Conservation (phyloP, 371 early-diverging fungal genomes). For the Mucor sp. region DNA sequence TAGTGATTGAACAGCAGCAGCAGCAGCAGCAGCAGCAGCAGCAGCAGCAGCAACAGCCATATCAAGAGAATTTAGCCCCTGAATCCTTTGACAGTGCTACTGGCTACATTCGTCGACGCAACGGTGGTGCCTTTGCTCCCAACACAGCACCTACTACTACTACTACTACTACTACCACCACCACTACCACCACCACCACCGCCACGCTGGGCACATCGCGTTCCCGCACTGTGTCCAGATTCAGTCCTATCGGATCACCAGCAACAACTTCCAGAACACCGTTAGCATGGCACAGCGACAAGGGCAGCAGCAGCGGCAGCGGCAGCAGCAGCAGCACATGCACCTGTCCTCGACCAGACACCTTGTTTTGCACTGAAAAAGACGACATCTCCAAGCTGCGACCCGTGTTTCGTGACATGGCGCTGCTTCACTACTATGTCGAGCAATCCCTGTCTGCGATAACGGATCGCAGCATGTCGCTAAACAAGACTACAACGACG, state of each 20-base stretch:
- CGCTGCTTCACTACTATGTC: constrained; percentile 45
- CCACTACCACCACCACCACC: too few relatives aligned
- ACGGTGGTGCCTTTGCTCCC: neutral
- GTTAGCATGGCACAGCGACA: constrained; percentile 23
- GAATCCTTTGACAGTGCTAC: neutral
- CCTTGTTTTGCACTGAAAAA: constrained; percentile 27
- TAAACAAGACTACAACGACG: constrained; percentile 37
- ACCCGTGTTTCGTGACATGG: constrained; percentile 26
- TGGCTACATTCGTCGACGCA: neutral
- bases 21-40: constrained; percentile 9
- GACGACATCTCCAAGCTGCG: constrained; percentile 26
- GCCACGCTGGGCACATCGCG: neutral
- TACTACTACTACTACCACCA: too few relatives aligned
- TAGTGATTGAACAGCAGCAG: neutral
- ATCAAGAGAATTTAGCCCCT: neutral
- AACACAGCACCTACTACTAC: neutral
- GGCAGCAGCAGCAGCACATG: constrained; percentile 5
- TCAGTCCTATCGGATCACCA: constrained; percentile 27
- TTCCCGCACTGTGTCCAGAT: constrained; percentile 21
- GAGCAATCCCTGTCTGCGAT: constrained; percentile 50
- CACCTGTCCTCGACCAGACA: constrained; percentile 29
- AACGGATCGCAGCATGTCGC: constrained; percentile 57
- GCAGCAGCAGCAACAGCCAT: neutral
- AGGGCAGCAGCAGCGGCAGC: neutral
- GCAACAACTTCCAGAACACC: constrained; percentile 7